Base-by-base conservation (phyloP, 1,284 basidiomycete species). In the Lentinula novae-zelandiae region DNA sequence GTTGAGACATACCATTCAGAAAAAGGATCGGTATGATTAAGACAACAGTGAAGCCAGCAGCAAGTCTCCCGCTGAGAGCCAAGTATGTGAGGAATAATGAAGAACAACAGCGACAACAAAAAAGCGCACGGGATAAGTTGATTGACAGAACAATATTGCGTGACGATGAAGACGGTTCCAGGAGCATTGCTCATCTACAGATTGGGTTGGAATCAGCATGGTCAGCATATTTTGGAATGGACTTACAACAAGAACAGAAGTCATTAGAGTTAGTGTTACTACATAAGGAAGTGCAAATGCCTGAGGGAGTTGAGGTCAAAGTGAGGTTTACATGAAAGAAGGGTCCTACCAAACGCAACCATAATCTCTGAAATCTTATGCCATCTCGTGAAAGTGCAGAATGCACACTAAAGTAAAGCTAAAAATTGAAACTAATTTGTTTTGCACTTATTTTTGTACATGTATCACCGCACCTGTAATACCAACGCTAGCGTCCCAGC, bases 401-500 rank as follows among this genome's bases (percentile, higher is more conserved):
- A 34, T 50, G 49, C 15, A 50, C 49, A 33, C 31, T 50, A 17
- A 50, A 50, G 31, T 50, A 50, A 5, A 50, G 49, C 49, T 50
- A 5, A 33, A 31, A 48, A 8, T 34, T n/a, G 49, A 50, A 15
- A 33, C 27, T 31, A n/a, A 5, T 34, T 15, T 33, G 49, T 31
- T 33, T 13, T 12, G 15, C 15, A 31, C 13, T 15, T 33, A n/a
- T 13, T 5, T 50, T 13, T 22, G 27, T 13, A 34, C 12, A 33
- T 15, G 31, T n/a, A 34, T n/a, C 49, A 8, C 22, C 40, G n/a
- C 27, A 58, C 57, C 48, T 58, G 57, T 33, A 39, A 7, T 17
- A 60, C 52, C 58, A 60, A 54, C 9, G 51, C 58, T n/a, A 53
- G 13, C 20, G 58, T 54, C 8, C 36, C 52, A 2, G 58, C 39